These are phyloP conservation scores for Grigorovia humatica DNA, from an alignment of 805 yeast genomes.

Conservation along the genomic window DNA sequence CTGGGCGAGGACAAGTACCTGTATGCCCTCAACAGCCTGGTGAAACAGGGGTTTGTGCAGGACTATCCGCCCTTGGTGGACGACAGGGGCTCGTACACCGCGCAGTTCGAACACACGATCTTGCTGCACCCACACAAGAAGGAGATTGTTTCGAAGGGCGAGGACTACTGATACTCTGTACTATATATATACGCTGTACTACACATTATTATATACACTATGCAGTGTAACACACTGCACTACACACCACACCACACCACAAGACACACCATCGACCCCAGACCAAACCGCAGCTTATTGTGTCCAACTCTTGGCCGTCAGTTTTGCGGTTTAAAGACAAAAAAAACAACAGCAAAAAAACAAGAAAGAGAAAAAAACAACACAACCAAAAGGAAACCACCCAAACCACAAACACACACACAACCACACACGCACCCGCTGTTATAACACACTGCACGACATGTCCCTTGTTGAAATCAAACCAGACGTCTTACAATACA, in stretches of 20 bases:
- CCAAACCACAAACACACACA: background rate
- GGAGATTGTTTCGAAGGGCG: conserved; percentile 93
- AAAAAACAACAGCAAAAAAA: background rate
- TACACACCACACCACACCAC: too few species aligned
- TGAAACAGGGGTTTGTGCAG: conserved; percentile 75
- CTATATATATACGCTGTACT: background rate
- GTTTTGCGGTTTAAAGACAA: background rate
- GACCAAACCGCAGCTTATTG: too few species aligned
- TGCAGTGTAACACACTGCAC: background rate
- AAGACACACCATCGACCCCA: too few species aligned
- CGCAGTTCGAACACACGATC: conserved; percentile 93
- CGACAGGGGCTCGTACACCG: conserved; percentile 76
- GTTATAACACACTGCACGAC: too few species aligned
- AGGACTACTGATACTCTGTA: conserved; percentile 50
- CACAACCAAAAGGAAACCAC: background rate
- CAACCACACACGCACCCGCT: background rate
- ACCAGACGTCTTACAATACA: conserved; percentile 65
- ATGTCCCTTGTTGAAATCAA: conserved; percentile 49
- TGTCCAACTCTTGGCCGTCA: too few species aligned
- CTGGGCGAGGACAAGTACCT: conserved; percentile 87
- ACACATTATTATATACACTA: background rate
- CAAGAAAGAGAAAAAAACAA: background rate
- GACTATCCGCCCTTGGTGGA: conserved; percentile 93
- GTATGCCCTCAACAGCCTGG: conserved; percentile 75
- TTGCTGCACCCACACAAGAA: conserved; percentile 82